Base-by-base conservation (phyloP, 352 stramenopile genomes). In the Pythium volutum region DNA sequence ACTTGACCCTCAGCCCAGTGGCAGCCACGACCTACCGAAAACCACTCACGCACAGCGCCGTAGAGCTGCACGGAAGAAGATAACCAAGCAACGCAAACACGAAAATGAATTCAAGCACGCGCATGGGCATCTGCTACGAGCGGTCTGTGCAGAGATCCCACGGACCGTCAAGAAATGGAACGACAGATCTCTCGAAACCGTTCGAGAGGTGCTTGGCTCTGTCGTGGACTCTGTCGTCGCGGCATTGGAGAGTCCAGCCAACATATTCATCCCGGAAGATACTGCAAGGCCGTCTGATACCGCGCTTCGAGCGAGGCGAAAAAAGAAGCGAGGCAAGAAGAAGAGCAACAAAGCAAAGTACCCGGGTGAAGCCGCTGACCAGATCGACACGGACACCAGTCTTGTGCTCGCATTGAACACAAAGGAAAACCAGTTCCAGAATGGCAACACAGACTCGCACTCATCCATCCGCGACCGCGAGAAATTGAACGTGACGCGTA, bases 31-130 rank as follows among this genome's bases (percentile, higher is more conserved):
- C 38, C 20, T 48, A 3, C 9, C 52, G 7, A 61, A 62, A 33
- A 54, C 12, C n/a, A 70, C 55, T 1, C 56, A 66, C 20, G 62
- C 77, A 2, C 75, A 89, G 45, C 71, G 78, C 27, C 76, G 82
- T 2, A 73, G 81, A 60, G 79, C 83, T 36, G 81, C 76, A 26
- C 69, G 81, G 18, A 89, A 92, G 53, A 89, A 87, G 45, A 67
- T 82, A 46, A 64, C 83, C 10, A 91, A 91, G 63, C 76, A 85
- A 52, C 66, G 74, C 25, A 84, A 82, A 5, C 73, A 72, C 1
- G 76, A 84, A 2, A 57, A 52, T 9, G 71, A 83, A 65, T 59
- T 60, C 6, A 71, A 69, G 3, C 34, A 50, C 23, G 38, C 57
- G 8, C 82, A 91, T 34, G 71, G 77, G 33, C 49, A 29, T 11